Base-by-base conservation (phyloP, 805 yeast species). In the Starmera amethionina region DNA sequence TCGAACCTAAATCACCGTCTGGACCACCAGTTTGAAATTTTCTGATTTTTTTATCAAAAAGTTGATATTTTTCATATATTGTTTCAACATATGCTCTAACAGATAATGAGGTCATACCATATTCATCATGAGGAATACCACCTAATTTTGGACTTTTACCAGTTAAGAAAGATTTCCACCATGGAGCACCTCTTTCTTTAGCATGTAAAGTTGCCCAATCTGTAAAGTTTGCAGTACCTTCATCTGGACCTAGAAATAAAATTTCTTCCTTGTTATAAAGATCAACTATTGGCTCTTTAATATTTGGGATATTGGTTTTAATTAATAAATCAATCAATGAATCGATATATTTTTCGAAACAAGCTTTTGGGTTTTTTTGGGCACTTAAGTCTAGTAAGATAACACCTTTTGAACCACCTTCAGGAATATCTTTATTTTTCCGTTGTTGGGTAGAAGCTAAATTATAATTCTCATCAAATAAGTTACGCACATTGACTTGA, bases 1-100 rank as follows among this genome's bases (percentile, higher is more conserved):
- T 93, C 22, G 95, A 84, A 28, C 98, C 98, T 50, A 90, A 71
- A 64, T 90, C 98, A 56, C 98, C 98, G 63, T 93, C 97, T 48
- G 97, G 97, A 36, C 98, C 98, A 65, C 97, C 98, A 41, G 97
- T 93, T 68, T 90, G 98, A 55, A 93, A 70, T 65, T 93, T 90
- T 53, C 71, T 72, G 44, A 90, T 73, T 32, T 65, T 62, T 22
- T 73, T 64, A 48, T 80, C 75, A 32, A 67, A 61, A 44, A 90
- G 68, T 15, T 73, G 66, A 43, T 82, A 71, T 59, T 87, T 84
- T 49, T 85, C 82, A 62, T 90, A 90, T 44, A 89, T 79, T 54
- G 85, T 84, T 58, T 84, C 80, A 42, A 90, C 94, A 59, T 79
- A 90, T 37, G 95, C 86, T 54, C 97, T 77, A 37, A 93, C 97